phyloP scores from a whole-genome alignment of 768 basidiomycete genomes.

The Calocybe indica region DNA sequence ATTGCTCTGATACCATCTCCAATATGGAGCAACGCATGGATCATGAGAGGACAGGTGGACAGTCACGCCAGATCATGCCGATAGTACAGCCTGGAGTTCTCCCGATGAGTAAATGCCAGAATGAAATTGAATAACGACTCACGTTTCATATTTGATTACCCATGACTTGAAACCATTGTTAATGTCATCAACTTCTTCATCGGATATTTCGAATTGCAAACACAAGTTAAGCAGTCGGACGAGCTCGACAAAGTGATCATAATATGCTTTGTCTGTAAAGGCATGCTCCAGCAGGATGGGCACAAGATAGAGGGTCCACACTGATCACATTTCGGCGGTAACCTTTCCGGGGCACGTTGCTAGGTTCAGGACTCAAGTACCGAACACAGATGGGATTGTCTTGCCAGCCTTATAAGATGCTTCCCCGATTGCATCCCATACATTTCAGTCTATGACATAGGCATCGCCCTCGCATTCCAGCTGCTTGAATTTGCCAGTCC shows the following conservation, averaged over 20 bases:
- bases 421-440: no score
- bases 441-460: no score
- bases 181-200: background rate
- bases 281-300: conserved; percentile 28
- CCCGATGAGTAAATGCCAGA: background rate
- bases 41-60: conserved; percentile 13
- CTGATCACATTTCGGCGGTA: conserved; percentile 24
- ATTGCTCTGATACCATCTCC: conserved; percentile 21
- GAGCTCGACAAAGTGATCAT: conserved; percentile 34
- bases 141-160: background rate
- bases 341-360: background rate
- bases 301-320: conserved; percentile 29
- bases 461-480: conserved; percentile 13
- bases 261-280: conserved; percentile 29
- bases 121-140: background rate
- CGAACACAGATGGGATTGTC: no score
- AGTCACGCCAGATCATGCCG: background rate
- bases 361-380: no score
- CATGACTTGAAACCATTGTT: background rate
- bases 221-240: conserved; percentile 27
- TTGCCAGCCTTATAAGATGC: no score
- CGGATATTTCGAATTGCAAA: conserved; percentile 27
- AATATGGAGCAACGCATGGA: conserved; percentile 31
- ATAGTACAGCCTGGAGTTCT: background rate
- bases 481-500: no score